Evolutionary conservation across 768 basidiomycete species (phyloP), one percentile per base, ranked within the genome.

Genomic region (Rhizopogon roseolus): DNA sequence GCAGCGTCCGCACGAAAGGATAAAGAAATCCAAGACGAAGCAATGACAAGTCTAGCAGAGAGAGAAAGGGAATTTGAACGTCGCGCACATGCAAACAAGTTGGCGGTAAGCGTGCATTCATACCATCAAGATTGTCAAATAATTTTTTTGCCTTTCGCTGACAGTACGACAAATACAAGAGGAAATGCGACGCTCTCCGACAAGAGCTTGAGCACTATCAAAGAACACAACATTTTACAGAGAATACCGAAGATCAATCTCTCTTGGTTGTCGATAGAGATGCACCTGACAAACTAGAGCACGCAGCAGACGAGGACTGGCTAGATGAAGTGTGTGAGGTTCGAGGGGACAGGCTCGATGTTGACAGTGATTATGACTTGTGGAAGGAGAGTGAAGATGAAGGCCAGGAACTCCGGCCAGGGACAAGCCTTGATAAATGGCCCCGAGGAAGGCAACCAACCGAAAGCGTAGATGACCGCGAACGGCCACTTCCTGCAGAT

Each of bases 221-320:
- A 13, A 22, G 52, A 39, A 45, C 25, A 1, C 34, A 25, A 25
- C 34, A 36, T 14, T 10, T 25, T 8, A 14, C 54, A 22, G 52
- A 34, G 39, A 57, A 56, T 25, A 29, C 41, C 2, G 68, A 69
- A 39, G 66, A 67, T 0, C 63, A 69, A 1, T 68, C 68, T 0
- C 44, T 68, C 27, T 51, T 70, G 57, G 59, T 68, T n/a, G 58
- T 67, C 37, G 66, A 70, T 34, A 29, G 55, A 16, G 64, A 68
- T 41, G 59, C 60, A 10, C 59, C 68, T 6, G 66, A 68, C 36
- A 34, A 37, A 10, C 48, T 68, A 7, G 49, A 54, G 22, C 54
- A 51, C 42, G 44, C 19, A 32, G 49, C 44, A 6, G 60, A 64
- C 27, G 41, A 64, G 37, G 50, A 49, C 16, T 70, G 68, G 66